Base-by-base conservation (phyloP, 1,139 yeast genomes). In the Yamadazyma oceani region DNA sequence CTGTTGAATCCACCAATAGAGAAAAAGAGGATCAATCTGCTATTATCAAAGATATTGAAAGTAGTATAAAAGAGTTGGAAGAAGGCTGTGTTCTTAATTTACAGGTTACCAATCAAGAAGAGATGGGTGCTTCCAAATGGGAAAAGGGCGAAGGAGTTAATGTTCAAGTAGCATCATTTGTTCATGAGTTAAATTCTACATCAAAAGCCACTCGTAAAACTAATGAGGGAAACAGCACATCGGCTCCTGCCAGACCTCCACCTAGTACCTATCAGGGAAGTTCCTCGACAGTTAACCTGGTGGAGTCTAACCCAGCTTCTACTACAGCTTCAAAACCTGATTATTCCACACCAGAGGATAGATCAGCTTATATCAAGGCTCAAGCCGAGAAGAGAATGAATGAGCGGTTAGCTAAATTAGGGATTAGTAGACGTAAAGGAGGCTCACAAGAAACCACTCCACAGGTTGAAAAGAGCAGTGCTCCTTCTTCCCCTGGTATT, bases 351-450 rank as follows among this genome's bases (percentile, higher is more conserved):
- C 73, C 75, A 8, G 85, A 79, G 49, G 95, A 87, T 40, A 74
- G 96, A 48, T 77, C 94, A 6, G 90, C 90, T 5, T 81, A 82
- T 49, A 83, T 89, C 43, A 88, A 87, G 56, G 96, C 92, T 10
- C 95, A 87, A 53, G 97, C 97, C 0, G 87, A 85, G 50, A 80
- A 84, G 60, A 78, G 88, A 54, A 89, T 90, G 95, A 83, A 81
- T 46, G 97, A 89, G 53, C 73, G 94, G 51, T 71, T 89, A 55
- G 96, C 96, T 1, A 85, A 85, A 46, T 73, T 90, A 41, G 97
- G 97, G 1, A 79, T 87, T 37, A 67, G 76, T 22, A 70, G 84
- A 47, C 58, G 51, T 41, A 51, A 13, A n/a, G 48, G 50, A 25
- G 38, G 40, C 12, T 37, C 48, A 8, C 29, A 44, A 30, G 44